A percentile compares a stretch with the other conserved stretches of the same genome.
Evolutionary conservation across 805 yeast genomes (phyloP).

Genomic region (Wickerhamiella vanderwaltii): DNA sequence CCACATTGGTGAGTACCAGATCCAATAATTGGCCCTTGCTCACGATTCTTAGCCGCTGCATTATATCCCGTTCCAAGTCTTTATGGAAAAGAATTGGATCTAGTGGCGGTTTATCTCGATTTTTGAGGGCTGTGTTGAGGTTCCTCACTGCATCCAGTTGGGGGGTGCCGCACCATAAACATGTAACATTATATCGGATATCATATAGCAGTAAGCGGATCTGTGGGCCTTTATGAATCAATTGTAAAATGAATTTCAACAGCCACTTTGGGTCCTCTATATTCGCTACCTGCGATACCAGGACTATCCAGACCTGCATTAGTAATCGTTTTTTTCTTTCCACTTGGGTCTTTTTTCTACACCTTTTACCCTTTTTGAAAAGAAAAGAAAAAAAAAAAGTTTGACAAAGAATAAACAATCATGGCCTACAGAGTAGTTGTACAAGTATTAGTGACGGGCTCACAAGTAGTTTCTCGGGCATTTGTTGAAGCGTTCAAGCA

Average conservation of each 20-base stretch:
- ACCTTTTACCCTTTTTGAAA: no score
- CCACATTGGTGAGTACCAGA: no score
- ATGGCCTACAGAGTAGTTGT: conserved; percentile 86
- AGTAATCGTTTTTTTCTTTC: no score
- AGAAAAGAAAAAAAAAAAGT: background rate
- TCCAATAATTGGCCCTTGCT: no score
- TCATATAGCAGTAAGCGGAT: background rate
- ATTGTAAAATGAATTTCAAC: background rate
- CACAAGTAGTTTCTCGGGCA: conserved; percentile 90
- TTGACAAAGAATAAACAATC: conserved; percentile 16
- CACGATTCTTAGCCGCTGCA: no score
- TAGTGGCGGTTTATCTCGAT: no score
- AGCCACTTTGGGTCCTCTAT: background rate
- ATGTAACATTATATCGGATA: no score
- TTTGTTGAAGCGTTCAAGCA: conserved; percentile 95
- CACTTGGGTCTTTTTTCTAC: no score
- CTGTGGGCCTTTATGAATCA: background rate
- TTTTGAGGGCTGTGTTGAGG: background rate
- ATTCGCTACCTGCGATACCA: no score
- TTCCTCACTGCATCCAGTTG: background rate
- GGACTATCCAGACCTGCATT: no score
- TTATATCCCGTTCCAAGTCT: no score
- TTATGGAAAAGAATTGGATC: no score
- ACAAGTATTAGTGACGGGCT: conserved; percentile 86
- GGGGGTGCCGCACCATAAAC: background rate